Evolutionary conservation across 2,329 filamentous ascomycete genomes (phyloP), one percentile per base, ranked within the genome.

Genomic region (Neophaeococcomyces mojaviensis): DNA sequence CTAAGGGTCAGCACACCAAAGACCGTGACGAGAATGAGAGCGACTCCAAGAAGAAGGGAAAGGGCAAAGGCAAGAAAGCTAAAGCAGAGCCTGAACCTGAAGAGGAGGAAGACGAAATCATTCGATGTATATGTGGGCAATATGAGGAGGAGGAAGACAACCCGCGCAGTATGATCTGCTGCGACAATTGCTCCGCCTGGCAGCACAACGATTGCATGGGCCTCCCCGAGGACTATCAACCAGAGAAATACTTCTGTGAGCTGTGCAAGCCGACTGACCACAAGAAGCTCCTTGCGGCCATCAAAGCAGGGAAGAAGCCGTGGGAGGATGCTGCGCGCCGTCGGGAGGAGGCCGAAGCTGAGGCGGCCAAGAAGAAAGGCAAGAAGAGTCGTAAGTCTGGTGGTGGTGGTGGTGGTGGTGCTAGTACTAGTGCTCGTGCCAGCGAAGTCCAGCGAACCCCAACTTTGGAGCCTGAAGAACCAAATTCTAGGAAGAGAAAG

Each of bases 181-280:
- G 92, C 70, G 92, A 98, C 65, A 79, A 78, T 38, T 98, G 92
- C 66, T 81, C 80, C 39, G 90, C 84, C 34, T 98, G 92, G 92
- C 92, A 98, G 67, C 92, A 98, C 67, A 96, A 96, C 60, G 83
- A 94, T 53, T 98, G 92, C 63, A 87, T 98, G 73, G 88, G 87
- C 44, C 79, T 96, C 59, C 80, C 83, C 38, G 88, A 86, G 57
- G 79, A 82, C 26, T 85, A 76, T 47, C 68, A 89, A 49, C 84
- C 86, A 24, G 85, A 85, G 50, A 76, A 86, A 65, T 98, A 98
- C 69, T 94, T 84, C 67, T 98, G 92, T 68, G 92, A 98, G 66
- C 72, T 83, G 66, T 97, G 92, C 70, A 77, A 78, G 43, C 92
- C 92, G 1, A 77, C 88, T 46, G 81, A 89, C 52, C 92, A 98